Base-by-base conservation (phyloP, 2,329 filamentous ascomycete genomes). In the Cytospora piceicola region DNA sequence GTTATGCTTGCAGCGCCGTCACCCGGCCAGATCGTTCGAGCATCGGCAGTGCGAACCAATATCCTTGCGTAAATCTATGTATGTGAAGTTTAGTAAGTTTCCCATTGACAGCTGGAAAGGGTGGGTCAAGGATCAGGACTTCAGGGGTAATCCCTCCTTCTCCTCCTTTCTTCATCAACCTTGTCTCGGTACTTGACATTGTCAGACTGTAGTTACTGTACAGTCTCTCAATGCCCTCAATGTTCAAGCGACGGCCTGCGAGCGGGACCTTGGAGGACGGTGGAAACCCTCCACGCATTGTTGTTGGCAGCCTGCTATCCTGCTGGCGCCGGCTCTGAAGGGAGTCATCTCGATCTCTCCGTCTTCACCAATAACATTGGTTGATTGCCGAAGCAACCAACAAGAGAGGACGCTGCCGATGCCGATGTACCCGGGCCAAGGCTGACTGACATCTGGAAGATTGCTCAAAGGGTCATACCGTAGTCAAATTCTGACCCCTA, bases 81-180 rank as follows among this genome's bases (percentile, higher is more conserved):
- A n/a, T n/a, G 39, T 42, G 5, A 54, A 54, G 17, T 46, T 36
- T 61, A 27, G 51, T 12, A 34, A 39, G 52, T 15, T 15, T n/a
- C 27, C 30, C 14, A 42, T 34, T 49, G 60, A 49, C 39, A 63
- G 60, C 53, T 63, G 55, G 36, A 36, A 52, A 51, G 56, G 53
- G 39, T 63, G 53, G 53, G 39, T 36, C 53, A 63, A 29, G 34
- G 11, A 14, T 1, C n/a, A 49, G 46, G 46, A 5, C 39, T 42
- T 42, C 39, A 42, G n/a, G 39, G 39, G 15, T 42, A 14, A 24
- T 2, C 46, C 46, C 46, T 22, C 11, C n/a, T 12, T 7, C 46
- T n/a, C 46, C 42, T 46, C 46, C 46, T 14, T 49, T 49, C 46
- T 14, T 24, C 7, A 14, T 24, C n/a, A 49, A 22, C 11, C 46